Evolutionary conservation across 345 rosid genomes (phyloP), one percentile per base, ranked within the genome.

Genomic region (Boechera stricta): DNA sequence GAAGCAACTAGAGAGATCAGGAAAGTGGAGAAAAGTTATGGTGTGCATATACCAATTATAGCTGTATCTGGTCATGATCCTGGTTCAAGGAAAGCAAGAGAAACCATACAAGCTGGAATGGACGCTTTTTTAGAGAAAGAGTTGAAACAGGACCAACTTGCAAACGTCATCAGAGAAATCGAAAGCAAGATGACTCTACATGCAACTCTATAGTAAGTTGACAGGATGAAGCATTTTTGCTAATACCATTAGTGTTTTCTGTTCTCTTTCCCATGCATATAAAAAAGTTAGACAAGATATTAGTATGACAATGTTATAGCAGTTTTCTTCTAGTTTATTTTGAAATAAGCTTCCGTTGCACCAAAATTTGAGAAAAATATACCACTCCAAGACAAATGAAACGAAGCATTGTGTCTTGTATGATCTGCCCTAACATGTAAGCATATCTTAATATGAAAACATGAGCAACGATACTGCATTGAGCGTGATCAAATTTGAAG

Each of bases 1-100:
- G 89, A 91, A 67, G 91, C 97, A 53, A 85, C 94, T 3, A 79
- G 78, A 69, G 39, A 63, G 75, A 92, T 91, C 56, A 83, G 96
- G 70, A 76, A 71, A 42, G 84, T 72, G 78, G 98, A 95, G 85
- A 68, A 60, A 28, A 13, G 4, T 0, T 82, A 88, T 9, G 83
- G 83, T 2, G 79, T 86, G 56, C 92, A 78, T 16, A 83, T 78
- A 5, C 98, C 99, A 2, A 88, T 91, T 32, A 88, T 95, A 6
- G 96, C 90, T 36, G 56, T 92, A 62, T 87, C 98, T 3, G 94
- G 88, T 9, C 85, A 90, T 66, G 82, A 73, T 35, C 66, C 6
- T 35, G 54, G 38, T 26, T 71, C 85, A 33, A 36, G 38, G 35
- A 86, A 86, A 67, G 83, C 84, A 26, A 73, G 24, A 38, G 72